Conservation (phyloP, 306 rosid species). For the Elaeagnus macrophylla region DNA sequence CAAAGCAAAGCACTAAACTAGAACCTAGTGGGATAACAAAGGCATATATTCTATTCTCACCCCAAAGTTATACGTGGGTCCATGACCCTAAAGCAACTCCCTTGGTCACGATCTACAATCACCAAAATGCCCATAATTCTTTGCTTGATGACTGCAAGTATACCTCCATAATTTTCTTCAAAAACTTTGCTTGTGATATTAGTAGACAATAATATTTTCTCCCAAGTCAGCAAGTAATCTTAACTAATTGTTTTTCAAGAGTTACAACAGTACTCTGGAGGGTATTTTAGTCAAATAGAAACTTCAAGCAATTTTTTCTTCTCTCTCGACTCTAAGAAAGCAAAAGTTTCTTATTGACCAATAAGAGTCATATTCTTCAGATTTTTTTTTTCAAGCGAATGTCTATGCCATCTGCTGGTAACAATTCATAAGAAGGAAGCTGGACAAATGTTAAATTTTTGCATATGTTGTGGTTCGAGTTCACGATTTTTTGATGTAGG, state of each 20-base stretch:
- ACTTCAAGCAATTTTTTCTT: not conserved
- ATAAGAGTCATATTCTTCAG: constrained; percentile 28
- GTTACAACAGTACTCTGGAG: constrained; percentile 1
- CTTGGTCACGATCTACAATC: constrained; percentile 21
- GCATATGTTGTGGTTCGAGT: too few relatives aligned
- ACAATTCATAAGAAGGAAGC: too few relatives aligned
- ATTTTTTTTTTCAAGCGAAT: too few relatives aligned
- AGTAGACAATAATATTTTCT: not conserved
- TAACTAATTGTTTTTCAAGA: too few relatives aligned
- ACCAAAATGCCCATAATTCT: constrained; percentile 32
- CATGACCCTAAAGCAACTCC: constrained; percentile 21
- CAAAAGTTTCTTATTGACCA: constrained; percentile 42
- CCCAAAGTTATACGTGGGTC: constrained; percentile 38
- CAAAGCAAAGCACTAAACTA: constrained; percentile 14
- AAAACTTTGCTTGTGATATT: not conserved
- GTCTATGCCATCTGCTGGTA: too few relatives aligned
- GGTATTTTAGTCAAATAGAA: constrained; percentile 20
- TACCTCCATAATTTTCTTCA: too few relatives aligned
- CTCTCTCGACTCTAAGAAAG: too few relatives aligned
- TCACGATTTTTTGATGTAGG: too few relatives aligned
- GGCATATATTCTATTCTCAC: constrained; percentile 31
- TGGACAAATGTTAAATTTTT: too few relatives aligned
- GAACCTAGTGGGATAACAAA: constrained; percentile 23
- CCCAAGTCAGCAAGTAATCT: too few relatives aligned
- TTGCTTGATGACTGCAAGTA: constrained; percentile 18